Conservation (phyloP, 1,284 basidiomycete genomes). For the Apiotrichum porosum region DNA sequence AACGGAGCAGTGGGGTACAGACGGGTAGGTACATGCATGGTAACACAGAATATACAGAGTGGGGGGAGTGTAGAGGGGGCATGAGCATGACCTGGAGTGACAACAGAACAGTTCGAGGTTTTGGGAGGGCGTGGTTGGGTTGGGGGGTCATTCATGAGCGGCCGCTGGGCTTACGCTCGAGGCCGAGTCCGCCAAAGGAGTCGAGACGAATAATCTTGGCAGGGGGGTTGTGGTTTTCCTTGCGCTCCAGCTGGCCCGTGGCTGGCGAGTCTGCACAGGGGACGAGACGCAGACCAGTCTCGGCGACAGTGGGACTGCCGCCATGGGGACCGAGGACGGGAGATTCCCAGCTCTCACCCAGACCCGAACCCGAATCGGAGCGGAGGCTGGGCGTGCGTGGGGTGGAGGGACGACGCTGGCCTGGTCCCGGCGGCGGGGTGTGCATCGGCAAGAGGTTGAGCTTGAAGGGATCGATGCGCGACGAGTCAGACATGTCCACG, state of each 20-base stretch:
- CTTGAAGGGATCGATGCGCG: constrained; percentile 30
- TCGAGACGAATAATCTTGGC: constrained; percentile 33
- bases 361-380: constrained; percentile 4
- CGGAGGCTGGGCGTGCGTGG: constrained; percentile 6
- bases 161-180: constrained; percentile 27
- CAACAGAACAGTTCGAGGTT: no score
- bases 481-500: not conserved
- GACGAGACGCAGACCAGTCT: constrained; percentile 25
- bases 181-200: constrained; percentile 37
- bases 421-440: constrained; percentile 20
- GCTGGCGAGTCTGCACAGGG: constrained; percentile 6
- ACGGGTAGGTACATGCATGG: no score
- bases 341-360: no score
- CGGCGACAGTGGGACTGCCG: constrained; percentile 34
- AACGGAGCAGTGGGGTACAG: no score
- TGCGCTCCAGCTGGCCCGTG: constrained; percentile 34
- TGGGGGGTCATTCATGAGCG: not conserved
- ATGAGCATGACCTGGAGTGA: no score
- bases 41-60: no score
- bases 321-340: not conserved
- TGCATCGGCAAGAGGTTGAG: constrained; percentile 22
- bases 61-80: no score
- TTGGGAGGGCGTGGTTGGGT: no score
- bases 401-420: not conserved
- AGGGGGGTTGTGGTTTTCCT: constrained; percentile 13